Percentiles rank a stretch among this genome's conserved stretches.
Evolutionary conservation across 2,329 filamentous ascomycete species (phyloP).

Genomic region (Fusarium haematococcum): DNA sequence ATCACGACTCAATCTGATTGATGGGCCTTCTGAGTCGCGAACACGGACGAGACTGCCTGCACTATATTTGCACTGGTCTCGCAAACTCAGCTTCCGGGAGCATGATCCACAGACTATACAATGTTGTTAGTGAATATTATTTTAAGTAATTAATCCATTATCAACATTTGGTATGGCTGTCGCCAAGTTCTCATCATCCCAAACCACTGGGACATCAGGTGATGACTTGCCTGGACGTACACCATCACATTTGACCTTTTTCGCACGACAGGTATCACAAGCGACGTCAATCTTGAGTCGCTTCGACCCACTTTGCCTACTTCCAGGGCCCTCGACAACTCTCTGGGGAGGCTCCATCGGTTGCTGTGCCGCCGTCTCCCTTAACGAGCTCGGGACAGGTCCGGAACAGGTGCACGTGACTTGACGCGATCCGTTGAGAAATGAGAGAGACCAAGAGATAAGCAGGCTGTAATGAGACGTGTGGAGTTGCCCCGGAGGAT

Average conservation of each 20-base stretch:
- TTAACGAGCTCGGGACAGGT: constrained; percentile 14
- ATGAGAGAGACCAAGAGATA: neutral
- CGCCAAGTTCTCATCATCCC: neutral
- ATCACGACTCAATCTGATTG: neutral
- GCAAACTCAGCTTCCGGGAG: constrained; percentile 44
- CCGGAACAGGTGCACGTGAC: constrained; percentile 16
- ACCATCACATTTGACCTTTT: constrained; percentile 58
- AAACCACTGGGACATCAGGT: neutral
- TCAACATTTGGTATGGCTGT: neutral
- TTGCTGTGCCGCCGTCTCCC: neutral
- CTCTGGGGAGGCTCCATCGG: constrained; percentile 32
- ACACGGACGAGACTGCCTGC: neutral
- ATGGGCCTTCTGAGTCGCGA: neutral
- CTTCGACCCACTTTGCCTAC: constrained; percentile 43
- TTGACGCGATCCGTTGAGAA: neutral
- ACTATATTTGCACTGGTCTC: constrained; percentile 47
- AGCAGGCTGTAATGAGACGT: neutral
- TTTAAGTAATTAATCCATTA: neutral
- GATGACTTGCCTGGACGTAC: constrained; percentile 49
- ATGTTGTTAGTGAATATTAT: neutral
- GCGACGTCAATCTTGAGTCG: constrained; percentile 58
- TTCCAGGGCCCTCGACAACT: neutral
- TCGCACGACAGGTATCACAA: constrained; percentile 55
- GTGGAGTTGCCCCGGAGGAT: constrained; percentile 3
- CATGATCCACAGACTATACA: constrained; percentile 49